Conservation (phyloP, 1,284 basidiomycete species). For the Puccinia brachypodii region DNA sequence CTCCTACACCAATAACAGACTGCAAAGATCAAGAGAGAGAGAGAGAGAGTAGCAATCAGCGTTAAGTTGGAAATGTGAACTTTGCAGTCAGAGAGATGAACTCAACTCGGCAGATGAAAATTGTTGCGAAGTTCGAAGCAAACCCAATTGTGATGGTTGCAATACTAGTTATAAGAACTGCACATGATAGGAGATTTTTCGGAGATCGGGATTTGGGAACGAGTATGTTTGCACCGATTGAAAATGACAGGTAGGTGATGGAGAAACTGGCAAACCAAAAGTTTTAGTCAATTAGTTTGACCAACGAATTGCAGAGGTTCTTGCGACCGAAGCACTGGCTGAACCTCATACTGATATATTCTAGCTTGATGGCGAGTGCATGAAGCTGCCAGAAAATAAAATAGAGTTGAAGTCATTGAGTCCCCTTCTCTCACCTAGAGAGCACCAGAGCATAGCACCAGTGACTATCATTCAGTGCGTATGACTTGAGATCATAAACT, state of each 20-base stretch:
- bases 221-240: constrained; percentile 6
- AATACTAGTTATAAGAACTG: constrained; percentile 6
- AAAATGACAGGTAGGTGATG: constrained; percentile 23
- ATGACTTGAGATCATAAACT: constrained; percentile 13
- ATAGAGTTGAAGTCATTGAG: neutral
- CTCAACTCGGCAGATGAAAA: constrained; percentile 39
- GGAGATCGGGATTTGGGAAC: constrained; percentile 17
- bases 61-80: neutral
- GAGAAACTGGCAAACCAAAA: constrained; percentile 15
- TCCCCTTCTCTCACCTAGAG: neutral
- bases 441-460: constrained; percentile 14
- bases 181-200: constrained; percentile 8
- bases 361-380: neutral
- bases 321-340: neutral
- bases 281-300: neutral
- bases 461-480: neutral
- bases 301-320: neutral
- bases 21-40: neutral
- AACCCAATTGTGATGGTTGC: constrained; percentile 28
- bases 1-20: constrained; percentile 36
- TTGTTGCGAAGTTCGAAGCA: neutral
- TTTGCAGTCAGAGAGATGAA: neutral
- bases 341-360: neutral
- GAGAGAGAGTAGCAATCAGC: too few species aligned
- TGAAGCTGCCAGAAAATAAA: neutral